Base-by-base conservation (phyloP, 169 alveolate species). In the Eimeria sp. region DNA sequence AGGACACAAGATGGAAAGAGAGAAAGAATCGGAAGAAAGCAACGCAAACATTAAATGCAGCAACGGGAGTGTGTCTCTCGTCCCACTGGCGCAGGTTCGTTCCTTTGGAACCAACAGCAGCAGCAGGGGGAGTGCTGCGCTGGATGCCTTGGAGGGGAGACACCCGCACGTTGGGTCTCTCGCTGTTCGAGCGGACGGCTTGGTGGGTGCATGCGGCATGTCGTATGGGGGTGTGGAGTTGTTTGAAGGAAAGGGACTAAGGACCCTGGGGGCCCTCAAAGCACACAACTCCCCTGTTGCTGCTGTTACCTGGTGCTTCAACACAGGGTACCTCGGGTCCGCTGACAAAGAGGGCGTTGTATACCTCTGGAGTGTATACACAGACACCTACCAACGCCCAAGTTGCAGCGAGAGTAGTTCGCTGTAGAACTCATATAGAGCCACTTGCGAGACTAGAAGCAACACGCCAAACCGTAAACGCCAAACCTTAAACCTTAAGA, bases 261-360 rank as follows among this genome's bases (percentile, higher is more conserved):
- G 65, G 65, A 65, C 83, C 27, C 83, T 86, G 78, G 93, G 78
- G 82, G 30, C 43, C 49, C 78, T 86, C 2, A 5, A 6, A 25
- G 93, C 76, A 22, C 93, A 63, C 58, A 54, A 47, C 11, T 20
- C 76, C 18, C 76, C 75, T 83, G 91, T 83, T 40, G 61, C 76
- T 43, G 91, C 91, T 49, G 75, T 54, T 34, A 76, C 91, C 27
- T 83, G 72, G 76, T 83, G 91, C 75, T 0, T 45, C 43, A n/a
- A n/a, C 91, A 51, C 34, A n/a, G 91, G 76, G 11, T 9, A 27
- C 20, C 91, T 83, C 14, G 91, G 76, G 43, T 27, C 82, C 4
- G 93, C 58, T 16, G 83, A 86, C 6, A 63, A 49, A 16, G 67
- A 86, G 47, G 78, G 93, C 14, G 82, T 86, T 27, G 65, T 14